Percentiles rank a stretch among this genome's conserved stretches.
Conservation (phyloP, 331 rosid genomes). For the Phaseolus coccineus region DNA sequence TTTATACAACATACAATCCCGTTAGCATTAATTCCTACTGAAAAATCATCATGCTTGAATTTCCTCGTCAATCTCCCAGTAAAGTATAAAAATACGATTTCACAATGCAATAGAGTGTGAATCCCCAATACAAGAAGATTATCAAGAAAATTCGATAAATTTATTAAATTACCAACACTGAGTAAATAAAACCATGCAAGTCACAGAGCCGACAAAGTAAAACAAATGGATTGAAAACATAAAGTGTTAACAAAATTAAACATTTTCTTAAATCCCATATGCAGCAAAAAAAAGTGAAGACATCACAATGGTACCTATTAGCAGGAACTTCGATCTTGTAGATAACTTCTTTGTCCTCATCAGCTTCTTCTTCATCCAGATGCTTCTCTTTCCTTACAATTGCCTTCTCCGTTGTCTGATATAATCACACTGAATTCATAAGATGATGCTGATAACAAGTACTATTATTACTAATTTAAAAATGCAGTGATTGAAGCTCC, state of each 20-base stretch:
- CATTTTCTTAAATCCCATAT: background rate
- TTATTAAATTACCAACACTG: background rate
- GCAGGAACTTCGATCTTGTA: constrained; percentile 96
- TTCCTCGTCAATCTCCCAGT: constrained; percentile 3
- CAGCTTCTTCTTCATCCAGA: constrained; percentile 72
- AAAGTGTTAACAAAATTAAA: background rate
- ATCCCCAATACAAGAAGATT: background rate
- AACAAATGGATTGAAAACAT: too few species aligned
- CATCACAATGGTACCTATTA: constrained; percentile 59
- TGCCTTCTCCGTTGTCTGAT: constrained; percentile 93
- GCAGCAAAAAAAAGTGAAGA: background rate
- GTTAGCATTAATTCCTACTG: background rate
- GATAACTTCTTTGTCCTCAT: constrained; percentile 85
- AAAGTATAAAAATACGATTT: background rate
- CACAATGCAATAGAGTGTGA: background rate
- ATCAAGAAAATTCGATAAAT: background rate
- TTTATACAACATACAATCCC: background rate
- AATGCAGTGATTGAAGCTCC: background rate
- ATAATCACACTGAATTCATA: constrained; percentile 16
- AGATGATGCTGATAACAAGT: background rate
- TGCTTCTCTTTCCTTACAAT: constrained; percentile 88
- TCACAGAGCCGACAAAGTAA: background rate
- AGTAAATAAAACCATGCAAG: background rate
- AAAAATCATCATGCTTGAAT: background rate
- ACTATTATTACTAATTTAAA: background rate